Evolutionary conservation across 192 early-diverging fungal species (phyloP).

Genomic region (Coemansia sp.): DNA sequence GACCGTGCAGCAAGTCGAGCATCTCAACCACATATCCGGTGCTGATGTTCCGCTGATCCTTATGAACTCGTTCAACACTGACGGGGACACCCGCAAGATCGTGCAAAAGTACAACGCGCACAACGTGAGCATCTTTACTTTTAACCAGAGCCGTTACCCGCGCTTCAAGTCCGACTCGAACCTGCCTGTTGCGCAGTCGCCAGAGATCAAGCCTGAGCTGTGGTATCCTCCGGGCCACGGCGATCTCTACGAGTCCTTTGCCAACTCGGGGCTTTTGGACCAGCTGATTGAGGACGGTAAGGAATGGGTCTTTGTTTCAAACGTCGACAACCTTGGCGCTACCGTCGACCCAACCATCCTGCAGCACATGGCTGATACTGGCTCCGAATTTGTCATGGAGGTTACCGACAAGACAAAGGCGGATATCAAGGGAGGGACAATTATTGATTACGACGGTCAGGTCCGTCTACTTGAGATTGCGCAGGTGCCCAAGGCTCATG

Average conservation of each 20-base stretch:
- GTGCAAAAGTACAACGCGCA: constrained; percentile 97
- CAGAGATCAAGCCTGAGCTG: constrained; percentile 56
- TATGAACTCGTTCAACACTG: constrained; percentile 99
- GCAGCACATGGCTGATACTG: constrained; percentile 83
- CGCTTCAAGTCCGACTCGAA: constrained; percentile 91
- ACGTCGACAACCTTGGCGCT: constrained; percentile 98
- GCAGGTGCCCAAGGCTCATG: constrained; percentile 95
- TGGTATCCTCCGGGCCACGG: constrained; percentile 98
- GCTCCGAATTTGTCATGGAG: constrained; percentile 97
- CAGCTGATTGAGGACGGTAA: constrained; percentile 91
- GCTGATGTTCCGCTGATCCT: constrained; percentile 95
- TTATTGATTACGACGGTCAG: constrained; percentile 95
- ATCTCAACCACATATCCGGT: constrained; percentile 84
- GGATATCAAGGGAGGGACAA: constrained; percentile 99
- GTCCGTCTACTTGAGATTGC: constrained; percentile 96
- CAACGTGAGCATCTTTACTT: constrained; percentile 90
- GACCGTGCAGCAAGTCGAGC: constrained; percentile 98
- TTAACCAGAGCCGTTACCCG: constrained; percentile 96
- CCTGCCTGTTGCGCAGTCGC: constrained; percentile 75
- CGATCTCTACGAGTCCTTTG: constrained; percentile 93
- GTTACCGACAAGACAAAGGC: constrained; percentile 99
- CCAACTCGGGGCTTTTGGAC: constrained; percentile 92
- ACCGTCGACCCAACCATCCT: constrained; percentile 93
- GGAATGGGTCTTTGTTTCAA: constrained; percentile 98
- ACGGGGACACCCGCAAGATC: constrained; percentile 94